A percentile compares a stretch with the other conserved stretches of the same genome.
These are phyloP conservation scores for Fraxinus pennsylvanica DNA, from an alignment of 257 asterid genomes.

Conservation along the genomic window DNA sequence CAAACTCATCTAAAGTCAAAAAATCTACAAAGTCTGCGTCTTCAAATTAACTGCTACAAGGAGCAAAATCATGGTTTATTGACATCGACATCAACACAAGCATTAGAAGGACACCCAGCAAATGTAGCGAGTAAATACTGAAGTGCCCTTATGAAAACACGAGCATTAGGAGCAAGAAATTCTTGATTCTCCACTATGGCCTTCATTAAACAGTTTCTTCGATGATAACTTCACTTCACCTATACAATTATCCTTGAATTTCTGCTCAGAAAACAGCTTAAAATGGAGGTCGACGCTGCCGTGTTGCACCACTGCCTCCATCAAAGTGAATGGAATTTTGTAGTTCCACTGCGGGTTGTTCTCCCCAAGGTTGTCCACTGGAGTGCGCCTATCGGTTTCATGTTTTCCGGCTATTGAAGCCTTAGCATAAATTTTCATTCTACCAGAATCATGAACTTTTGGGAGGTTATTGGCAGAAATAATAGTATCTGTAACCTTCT, in stretches of 20 bases:
- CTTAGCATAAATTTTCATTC: slow-evolving; percentile 9
- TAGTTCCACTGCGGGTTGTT: slow-evolving; percentile 14
- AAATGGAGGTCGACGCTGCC: not conserved
- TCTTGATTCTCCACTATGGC: too few relatives aligned
- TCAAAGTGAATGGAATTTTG: not conserved
- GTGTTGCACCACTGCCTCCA: not conserved
- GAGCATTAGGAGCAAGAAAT: too few relatives aligned
- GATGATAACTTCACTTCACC: slow-evolving; percentile 13
- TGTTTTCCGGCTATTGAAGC: not conserved
- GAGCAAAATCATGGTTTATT: not conserved
- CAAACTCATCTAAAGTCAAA: too few relatives aligned
- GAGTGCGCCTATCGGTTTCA: not conserved
- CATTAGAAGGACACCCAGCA: not conserved
- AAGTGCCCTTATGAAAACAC: not conserved
- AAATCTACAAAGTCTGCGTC: not conserved
- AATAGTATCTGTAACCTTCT: too few relatives aligned
- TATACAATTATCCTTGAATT: not conserved
- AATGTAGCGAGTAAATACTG: not conserved
- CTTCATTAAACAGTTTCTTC: slow-evolving; percentile 8
- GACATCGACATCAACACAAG: not conserved
- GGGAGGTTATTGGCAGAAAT: not conserved
- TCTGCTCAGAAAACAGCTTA: not conserved
- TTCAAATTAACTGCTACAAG: not conserved
- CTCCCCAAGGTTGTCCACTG: slow-evolving; percentile 8
- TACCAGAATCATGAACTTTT: not conserved